Conservation (phyloP, 2,329 filamentous ascomycete species). For the Colletotrichum sp. region DNA sequence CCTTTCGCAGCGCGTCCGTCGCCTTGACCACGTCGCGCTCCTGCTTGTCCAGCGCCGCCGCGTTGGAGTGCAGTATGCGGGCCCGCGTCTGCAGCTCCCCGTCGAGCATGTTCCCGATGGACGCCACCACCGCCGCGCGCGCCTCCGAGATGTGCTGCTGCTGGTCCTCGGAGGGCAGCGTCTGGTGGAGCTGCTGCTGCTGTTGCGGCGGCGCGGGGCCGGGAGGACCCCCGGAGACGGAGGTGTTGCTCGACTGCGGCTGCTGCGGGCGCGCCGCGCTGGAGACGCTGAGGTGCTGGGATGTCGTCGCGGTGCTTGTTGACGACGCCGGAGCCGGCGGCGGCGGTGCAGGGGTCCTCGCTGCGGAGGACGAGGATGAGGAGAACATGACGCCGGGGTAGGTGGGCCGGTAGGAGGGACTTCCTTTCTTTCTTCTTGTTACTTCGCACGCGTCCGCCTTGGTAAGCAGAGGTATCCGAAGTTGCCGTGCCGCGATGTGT, state of each 20-base stretch:
- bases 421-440: too few species aligned
- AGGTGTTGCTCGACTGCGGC: conserved; percentile 15
- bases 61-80: conserved; percentile 72
- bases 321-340: background rate
- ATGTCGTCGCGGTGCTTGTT: background rate
- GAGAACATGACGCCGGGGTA: conserved; percentile 4
- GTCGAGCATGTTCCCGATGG: conserved; percentile 74
- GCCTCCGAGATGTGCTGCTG: conserved; percentile 60
- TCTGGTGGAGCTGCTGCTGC: conserved; percentile 32
- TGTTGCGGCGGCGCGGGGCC: background rate
- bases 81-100: conserved; percentile 72
- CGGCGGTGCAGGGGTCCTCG: background rate
- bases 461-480: background rate
- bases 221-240: background rate
- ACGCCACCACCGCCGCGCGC: conserved; percentile 63
- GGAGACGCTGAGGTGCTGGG: conserved; percentile 15
- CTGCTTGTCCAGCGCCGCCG: conserved; percentile 68
- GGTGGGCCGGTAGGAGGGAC: background rate
- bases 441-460: background rate
- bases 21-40: conserved; percentile 68
- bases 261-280: conserved; percentile 12
- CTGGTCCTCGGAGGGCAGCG: conserved; percentile 46
- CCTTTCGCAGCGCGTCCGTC: conserved; percentile 63
- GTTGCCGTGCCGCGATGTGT: background rate
- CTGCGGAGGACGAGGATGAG: conserved; percentile 10